Percentiles rank a stretch among this genome's conserved stretches.
These are phyloP conservation scores for Diaporthe caulivora DNA, from an alignment of 2,329 filamentous ascomycete genomes.

Conservation along the genomic window DNA sequence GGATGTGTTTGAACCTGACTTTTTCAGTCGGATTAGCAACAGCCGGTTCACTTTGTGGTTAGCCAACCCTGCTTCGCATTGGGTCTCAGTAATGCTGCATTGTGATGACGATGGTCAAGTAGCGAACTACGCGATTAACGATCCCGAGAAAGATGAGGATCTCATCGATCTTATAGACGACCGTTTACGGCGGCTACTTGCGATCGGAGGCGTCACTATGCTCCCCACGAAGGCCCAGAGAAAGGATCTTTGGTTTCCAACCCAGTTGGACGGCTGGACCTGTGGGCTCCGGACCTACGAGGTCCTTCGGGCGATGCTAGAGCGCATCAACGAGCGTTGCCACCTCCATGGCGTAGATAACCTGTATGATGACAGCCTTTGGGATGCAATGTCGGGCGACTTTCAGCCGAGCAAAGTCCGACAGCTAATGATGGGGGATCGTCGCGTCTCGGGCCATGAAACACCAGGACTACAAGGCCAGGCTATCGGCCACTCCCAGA, in stretches of 20 bases:
- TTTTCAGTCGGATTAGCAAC: slow-evolving; percentile 4
- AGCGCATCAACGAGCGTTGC: slow-evolving; percentile 12
- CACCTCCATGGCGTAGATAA: slow-evolving; percentile 9
- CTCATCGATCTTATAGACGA: not conserved
- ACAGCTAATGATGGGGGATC: slow-evolving; percentile 20
- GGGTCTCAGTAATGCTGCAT: not conserved
- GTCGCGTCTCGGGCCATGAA: slow-evolving; percentile 8
- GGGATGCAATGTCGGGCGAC: slow-evolving; percentile 6
- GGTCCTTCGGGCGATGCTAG: not conserved
- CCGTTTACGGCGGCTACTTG: not conserved
- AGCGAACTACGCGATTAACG: slow-evolving; percentile 5
- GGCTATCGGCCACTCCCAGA: not conserved
- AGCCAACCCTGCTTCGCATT: not conserved
- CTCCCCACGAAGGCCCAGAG: not conserved
- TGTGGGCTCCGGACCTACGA: not conserved
- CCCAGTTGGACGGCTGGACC: not conserved
- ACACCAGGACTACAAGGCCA: slow-evolving; percentile 10
- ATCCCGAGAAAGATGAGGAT: not conserved
- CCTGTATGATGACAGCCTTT: slow-evolving; percentile 2
- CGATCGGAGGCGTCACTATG: not conserved
- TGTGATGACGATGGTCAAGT: not conserved
- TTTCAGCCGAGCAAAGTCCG: slow-evolving; percentile 11
- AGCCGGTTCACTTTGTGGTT: slow-evolving; percentile 1
- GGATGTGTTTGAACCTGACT: slow-evolving; percentile 15
- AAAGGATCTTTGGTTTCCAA: slow-evolving; percentile 2